A percentile compares a stretch with the other conserved stretches of the same genome.
Evolutionary conservation across 2,329 filamentous ascomycete species (phyloP).

Genomic region (Phaeoacremonium minimum): DNA sequence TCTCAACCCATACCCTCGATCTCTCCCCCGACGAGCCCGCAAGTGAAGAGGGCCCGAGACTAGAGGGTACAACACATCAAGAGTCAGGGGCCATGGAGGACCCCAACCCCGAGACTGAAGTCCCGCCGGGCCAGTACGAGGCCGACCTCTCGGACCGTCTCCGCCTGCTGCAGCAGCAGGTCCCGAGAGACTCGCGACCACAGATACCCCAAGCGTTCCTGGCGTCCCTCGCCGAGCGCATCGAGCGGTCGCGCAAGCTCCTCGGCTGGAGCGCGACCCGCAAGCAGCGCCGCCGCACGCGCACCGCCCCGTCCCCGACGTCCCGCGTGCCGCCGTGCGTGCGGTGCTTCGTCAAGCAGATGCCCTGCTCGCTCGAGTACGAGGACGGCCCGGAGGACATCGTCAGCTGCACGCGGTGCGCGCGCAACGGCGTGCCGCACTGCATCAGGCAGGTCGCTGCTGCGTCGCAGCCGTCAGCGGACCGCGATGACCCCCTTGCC

Average conservation of each 20-base stretch:
- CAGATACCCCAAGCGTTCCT: not conserved
- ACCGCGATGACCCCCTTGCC: too few relatives aligned
- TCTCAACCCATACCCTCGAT: too few relatives aligned
- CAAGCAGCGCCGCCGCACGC: not conserved
- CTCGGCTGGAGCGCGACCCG: not conserved
- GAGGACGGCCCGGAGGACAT: conserved; percentile 9
- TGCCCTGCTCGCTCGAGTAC: conserved; percentile 12
- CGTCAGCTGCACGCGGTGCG: conserved; percentile 8
- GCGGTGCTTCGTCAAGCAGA: conserved; percentile 9
- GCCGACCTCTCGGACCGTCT: not conserved
- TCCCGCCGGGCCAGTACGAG: not conserved
- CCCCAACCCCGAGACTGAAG: too few relatives aligned
- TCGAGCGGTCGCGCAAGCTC: not conserved
- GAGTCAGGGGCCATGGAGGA: too few relatives aligned
- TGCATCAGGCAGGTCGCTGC: conserved; percentile 9
- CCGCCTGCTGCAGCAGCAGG: not conserved
- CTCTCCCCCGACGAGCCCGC: too few relatives aligned
- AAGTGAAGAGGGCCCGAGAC: too few relatives aligned
- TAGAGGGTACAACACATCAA: too few relatives aligned
- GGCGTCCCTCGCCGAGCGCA: not conserved
- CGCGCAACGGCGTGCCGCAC: conserved; percentile 2
- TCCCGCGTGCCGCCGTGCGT: conserved; percentile 12
- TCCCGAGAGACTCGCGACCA: not conserved
- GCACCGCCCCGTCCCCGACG: not conserved
- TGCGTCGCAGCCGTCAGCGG: not conserved